A percentile compares a stretch with the other conserved stretches of the same genome.
Evolutionary conservation across 2,329 filamentous ascomycete genomes (phyloP).

Genomic region (Trichoderma cornu-damae): DNA sequence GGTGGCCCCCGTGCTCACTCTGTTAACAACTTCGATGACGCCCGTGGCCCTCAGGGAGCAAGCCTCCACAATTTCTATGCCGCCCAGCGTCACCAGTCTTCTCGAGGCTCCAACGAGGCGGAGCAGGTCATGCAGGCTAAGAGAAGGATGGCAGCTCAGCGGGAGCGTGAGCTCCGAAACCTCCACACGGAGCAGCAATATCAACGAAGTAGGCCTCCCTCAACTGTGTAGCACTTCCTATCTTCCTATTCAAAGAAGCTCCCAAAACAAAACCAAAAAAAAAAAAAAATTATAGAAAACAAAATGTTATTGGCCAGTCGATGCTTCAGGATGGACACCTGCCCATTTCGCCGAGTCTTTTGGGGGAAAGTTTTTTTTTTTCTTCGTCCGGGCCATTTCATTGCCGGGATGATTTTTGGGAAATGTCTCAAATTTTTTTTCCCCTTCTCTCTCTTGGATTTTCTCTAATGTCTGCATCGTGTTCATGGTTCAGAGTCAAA

Average conservation of each 20-base stretch:
- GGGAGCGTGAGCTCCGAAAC: constrained; percentile 97
- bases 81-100: constrained; percentile 82
- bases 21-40: constrained; percentile 74
- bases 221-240: constrained; percentile 61
- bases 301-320: constrained; percentile 30
- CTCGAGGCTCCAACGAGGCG: constrained; percentile 79
- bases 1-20: constrained; percentile 71
- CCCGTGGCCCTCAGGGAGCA: constrained; percentile 63
- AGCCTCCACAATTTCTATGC: constrained; percentile 91
- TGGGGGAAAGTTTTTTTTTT: constrained; percentile 16
- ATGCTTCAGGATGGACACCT: constrained; percentile 21
- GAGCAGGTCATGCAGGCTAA: constrained; percentile 99
- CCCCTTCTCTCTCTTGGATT: constrained; percentile 11
- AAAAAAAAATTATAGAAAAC: constrained; percentile 39
- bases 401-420: constrained; percentile 12
- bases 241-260: constrained; percentile 27
- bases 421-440: too few relatives aligned
- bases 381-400: constrained; percentile 12
- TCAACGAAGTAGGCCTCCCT: constrained; percentile 93
- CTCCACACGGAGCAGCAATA: constrained; percentile 99
- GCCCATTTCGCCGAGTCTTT: constrained; percentile 13
- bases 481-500: constrained; percentile 26
- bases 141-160: constrained; percentile 97
- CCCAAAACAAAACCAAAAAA: constrained; percentile 22
- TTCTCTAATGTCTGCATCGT: constrained; percentile 10